Evolutionary conservation across 140 eudicot genomes (phyloP).

Genomic region (Oenanthe javanica): DNA sequence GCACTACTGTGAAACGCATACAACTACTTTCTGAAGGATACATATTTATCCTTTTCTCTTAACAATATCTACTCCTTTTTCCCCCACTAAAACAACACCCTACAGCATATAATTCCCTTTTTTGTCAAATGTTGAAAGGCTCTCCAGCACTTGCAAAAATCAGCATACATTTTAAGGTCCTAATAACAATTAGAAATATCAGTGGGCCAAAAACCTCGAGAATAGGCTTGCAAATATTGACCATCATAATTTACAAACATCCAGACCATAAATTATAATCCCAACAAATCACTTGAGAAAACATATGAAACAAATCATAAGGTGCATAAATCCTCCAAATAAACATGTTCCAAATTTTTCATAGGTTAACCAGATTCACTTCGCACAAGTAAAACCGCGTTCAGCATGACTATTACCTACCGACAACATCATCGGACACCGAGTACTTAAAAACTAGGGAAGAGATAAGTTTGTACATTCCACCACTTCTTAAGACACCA

Average conservation of each 20-base stretch:
- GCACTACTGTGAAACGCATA: too few species aligned
- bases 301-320: neutral
- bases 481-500: slow-evolving; percentile 24
- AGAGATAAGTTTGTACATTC: slow-evolving; percentile 31
- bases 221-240: neutral
- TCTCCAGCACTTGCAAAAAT: neutral
- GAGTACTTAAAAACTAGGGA: neutral
- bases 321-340: neutral
- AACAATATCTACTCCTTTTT: too few species aligned
- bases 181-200: neutral
- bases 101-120: too few species aligned
- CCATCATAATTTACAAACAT: neutral
- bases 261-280: neutral
- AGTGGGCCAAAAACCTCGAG: neutral
- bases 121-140: neutral
- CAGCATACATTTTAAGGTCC: neutral
- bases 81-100: too few species aligned
- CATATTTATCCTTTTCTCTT: too few species aligned
- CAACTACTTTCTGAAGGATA: too few species aligned
- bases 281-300: neutral
- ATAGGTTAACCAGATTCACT: neutral
- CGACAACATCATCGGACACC: neutral
- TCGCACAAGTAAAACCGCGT: neutral
- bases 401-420: neutral
- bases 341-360: neutral